These are phyloP conservation scores for Arctium minus DNA, from an alignment of 129 eudicot genomes.

Conservation along the genomic window DNA sequence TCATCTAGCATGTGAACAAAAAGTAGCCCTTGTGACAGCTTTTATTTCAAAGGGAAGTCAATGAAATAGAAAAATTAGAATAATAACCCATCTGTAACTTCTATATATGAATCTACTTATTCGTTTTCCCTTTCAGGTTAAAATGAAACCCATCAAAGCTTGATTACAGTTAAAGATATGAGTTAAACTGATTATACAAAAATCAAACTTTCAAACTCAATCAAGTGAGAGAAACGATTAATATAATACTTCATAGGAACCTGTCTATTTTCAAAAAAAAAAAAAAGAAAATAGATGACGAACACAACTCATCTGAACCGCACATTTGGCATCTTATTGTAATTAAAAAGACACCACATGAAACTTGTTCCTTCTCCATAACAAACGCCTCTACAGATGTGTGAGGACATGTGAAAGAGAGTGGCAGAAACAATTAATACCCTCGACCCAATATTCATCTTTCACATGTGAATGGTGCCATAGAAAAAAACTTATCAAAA, in stretches of 20 bases:
- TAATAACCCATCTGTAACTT: neutral
- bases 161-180: too few relatives aligned
- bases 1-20: constrained; percentile 23
- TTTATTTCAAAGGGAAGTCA: constrained; percentile 7
- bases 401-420: neutral
- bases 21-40: constrained; percentile 19
- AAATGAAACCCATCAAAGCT: neutral
- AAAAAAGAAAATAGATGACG: neutral
- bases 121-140: neutral
- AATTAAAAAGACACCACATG: neutral
- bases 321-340: constrained; percentile 33
- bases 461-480: neutral
- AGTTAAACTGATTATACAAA: neutral
- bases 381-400: constrained; percentile 5
- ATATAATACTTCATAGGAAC: constrained; percentile 1
- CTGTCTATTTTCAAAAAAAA: constrained; percentile 21
- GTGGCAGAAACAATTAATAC: constrained; percentile 2
- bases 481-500: neutral
- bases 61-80: constrained; percentile 3
- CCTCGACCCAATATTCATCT: neutral
- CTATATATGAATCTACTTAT: neutral
- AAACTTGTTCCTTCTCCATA: constrained; percentile 7
- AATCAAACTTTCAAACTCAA: constrained; percentile 21
- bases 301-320: constrained; percentile 25
- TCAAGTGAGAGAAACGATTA: constrained; percentile 12